Evolutionary conservation across 371 early-diverging fungal genomes (phyloP).

Genomic region (Batkoa obscura): DNA sequence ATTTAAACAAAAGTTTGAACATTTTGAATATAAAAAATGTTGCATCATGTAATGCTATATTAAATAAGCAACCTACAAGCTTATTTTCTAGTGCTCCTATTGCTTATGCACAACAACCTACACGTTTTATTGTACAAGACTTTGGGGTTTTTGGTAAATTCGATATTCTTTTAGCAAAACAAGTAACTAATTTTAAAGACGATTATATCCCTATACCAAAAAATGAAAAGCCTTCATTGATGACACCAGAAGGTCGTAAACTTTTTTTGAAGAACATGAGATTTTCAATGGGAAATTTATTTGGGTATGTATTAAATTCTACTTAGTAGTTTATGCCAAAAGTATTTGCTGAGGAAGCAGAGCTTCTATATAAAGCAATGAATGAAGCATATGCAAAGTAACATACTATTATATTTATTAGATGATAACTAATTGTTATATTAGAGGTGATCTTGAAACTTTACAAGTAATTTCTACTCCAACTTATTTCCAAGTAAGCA

Average conservation of each 20-base stretch:
- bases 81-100: too few species aligned
- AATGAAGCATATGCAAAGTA: slow-evolving; percentile 8
- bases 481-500: slow-evolving; percentile 1
- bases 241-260: slow-evolving; percentile 3
- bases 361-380: slow-evolving; percentile 6
- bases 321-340: not conserved
- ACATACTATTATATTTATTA: not conserved
- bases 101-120: not conserved
- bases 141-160: slow-evolving; percentile 4
- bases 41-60: too few species aligned
- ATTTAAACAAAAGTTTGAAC: too few species aligned
- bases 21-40: too few species aligned
- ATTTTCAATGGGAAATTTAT: not conserved
- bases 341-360: slow-evolving; percentile 7
- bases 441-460: slow-evolving; percentile 4
- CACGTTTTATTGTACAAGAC: not conserved
- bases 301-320: not conserved
- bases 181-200: not conserved
- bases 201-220: not conserved
- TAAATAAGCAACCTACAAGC: too few species aligned
- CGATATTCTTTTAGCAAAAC: too few species aligned
- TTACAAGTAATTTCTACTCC: slow-evolving; percentile 2
- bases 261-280: not conserved
- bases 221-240: not conserved
- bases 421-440: not conserved